Conservation (phyloP, 73 alveolate genomes). For the Tetrahymena borealis region DNA sequence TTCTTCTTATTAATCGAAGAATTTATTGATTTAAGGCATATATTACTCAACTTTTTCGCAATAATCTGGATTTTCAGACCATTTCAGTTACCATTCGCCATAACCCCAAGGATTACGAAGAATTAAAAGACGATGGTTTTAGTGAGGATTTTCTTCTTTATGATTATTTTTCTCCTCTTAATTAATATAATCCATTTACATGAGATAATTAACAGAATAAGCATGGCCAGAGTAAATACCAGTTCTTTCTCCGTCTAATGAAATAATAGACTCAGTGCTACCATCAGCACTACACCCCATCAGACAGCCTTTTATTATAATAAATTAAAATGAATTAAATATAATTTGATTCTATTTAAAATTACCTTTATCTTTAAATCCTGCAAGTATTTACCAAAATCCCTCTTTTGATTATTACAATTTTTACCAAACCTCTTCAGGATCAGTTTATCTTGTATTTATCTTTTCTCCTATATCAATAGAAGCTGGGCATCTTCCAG, state of each 20-base stretch:
- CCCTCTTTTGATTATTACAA: neutral
- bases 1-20: conserved; percentile 2
- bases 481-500: neutral
- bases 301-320: neutral
- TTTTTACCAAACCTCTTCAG: neutral
- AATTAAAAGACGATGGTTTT: conserved; percentile 11
- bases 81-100: conserved; percentile 37
- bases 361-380: neutral
- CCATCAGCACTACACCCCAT: conserved; percentile 39
- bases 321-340: neutral
- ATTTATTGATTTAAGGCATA: conserved; percentile 12
- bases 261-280: neutral
- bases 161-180: neutral
- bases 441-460: neutral
- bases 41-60: conserved; percentile 30
- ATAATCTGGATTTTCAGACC: conserved; percentile 30
- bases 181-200: neutral
- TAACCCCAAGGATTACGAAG: conserved; percentile 41
- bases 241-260: conserved; percentile 2
- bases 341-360: neutral
- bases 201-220: conserved; percentile 5
- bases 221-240: conserved; percentile 43
- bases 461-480: neutral
- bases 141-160: neutral
- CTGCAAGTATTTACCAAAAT: neutral